Evolutionary conservation across 305 asterid species (phyloP).

Genomic region (Solanum hybrid): DNA sequence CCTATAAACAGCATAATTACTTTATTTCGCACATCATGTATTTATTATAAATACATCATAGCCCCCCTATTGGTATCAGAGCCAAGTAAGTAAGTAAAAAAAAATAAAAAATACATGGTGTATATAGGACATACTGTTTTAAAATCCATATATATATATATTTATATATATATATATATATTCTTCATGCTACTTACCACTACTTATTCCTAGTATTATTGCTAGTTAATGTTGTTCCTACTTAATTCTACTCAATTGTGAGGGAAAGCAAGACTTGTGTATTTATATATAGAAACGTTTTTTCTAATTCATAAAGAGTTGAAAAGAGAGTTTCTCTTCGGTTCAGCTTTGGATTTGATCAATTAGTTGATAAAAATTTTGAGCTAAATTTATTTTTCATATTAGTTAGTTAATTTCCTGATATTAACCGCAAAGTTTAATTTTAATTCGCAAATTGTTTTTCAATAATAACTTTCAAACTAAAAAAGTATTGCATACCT

Average conservation of each 20-base stretch:
- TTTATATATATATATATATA: no score
- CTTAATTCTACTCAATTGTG: background rate
- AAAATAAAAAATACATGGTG: no score
- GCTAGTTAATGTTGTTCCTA: background rate
- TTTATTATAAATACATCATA: no score
- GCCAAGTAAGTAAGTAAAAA: no score
- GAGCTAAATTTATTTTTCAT: background rate
- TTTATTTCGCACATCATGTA: no score
- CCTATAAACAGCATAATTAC: no score
- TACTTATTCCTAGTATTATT: background rate
- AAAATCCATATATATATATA: no score
- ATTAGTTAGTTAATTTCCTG: background rate
- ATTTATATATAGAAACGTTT: background rate
- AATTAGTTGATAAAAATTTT: background rate
- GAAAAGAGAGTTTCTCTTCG: background rate
- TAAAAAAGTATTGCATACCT: background rate
- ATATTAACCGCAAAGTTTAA: background rate
- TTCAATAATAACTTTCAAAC: background rate
- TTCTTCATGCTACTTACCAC: background rate
- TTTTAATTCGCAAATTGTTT: background rate
- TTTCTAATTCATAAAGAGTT: background rate
- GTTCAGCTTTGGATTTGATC: background rate
- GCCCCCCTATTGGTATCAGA: no score
- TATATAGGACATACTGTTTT: no score
- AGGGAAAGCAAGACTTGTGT: background rate